Evolutionary conservation across 805 yeast genomes (phyloP).

Genomic region (Scheffersomyces amazonensis): DNA sequence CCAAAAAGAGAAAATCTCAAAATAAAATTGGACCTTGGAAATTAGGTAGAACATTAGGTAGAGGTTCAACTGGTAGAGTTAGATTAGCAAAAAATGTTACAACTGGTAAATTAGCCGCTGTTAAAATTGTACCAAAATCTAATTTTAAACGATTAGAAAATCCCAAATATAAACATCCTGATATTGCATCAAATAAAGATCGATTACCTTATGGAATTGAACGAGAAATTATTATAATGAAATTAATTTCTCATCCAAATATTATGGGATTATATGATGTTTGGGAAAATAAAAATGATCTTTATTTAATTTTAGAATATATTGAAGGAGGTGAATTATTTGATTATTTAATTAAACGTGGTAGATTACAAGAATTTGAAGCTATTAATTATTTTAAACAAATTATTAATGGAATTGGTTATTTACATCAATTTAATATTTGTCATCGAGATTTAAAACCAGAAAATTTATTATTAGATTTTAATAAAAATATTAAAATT

Average conservation of each 20-base stretch:
- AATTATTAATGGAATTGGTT: slow-evolving; percentile 76
- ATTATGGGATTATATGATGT: slow-evolving; percentile 79
- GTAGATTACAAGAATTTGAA: slow-evolving; percentile 83
- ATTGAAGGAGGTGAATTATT: slow-evolving; percentile 97
- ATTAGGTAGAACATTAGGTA: slow-evolving; percentile 87
- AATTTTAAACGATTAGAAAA: slow-evolving; percentile 51
- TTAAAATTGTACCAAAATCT: slow-evolving; percentile 90
- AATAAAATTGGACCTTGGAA: slow-evolving; percentile 94
- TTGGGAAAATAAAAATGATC: slow-evolving; percentile 81
- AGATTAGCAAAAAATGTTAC: slow-evolving; percentile 82
- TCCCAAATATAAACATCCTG: slow-evolving; percentile 41
- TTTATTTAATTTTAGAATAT: slow-evolving; percentile 87
- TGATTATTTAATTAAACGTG: slow-evolving; percentile 85
- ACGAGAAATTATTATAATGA: slow-evolving; percentile 83
- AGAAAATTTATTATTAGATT: slow-evolving; percentile 75
- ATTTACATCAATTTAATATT: slow-evolving; percentile 82
- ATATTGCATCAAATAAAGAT: slow-evolving; percentile 41
- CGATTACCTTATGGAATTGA: slow-evolving; percentile 80
- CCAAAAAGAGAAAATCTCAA: slow-evolving; percentile 43
- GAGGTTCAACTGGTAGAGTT: slow-evolving; percentile 97
- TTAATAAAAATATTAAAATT: slow-evolving; percentile 83
- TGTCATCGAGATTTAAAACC: slow-evolving; percentile 89
- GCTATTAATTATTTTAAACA: slow-evolving; percentile 89
- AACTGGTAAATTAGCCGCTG: slow-evolving; percentile 91
- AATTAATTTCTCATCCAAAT: slow-evolving; percentile 72